Evolutionary conservation across 2,329 filamentous ascomycete genomes (phyloP).

Genomic region (Botrytis deweyae): DNA sequence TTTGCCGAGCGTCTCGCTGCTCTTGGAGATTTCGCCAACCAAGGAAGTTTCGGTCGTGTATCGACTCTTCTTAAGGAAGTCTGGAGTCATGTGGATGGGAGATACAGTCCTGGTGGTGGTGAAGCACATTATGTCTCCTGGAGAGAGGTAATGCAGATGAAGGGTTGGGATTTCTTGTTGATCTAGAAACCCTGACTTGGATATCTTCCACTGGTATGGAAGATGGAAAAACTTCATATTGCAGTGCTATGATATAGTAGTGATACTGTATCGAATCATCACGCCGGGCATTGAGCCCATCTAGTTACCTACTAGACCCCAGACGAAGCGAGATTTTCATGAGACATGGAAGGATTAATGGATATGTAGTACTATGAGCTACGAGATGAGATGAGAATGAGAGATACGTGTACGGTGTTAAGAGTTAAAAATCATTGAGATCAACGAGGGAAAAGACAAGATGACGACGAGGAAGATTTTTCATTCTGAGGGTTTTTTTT

Average conservation of each 20-base stretch:
- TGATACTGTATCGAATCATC: conserved; percentile 12
- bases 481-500: conserved; percentile 10
- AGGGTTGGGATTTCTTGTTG: conserved; percentile 89
- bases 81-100: conserved; percentile 71
- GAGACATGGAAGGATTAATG: conserved; percentile 10
- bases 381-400: conserved; percentile 12
- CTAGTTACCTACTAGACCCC: background rate
- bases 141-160: conserved; percentile 89
- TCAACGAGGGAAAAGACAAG: conserved; percentile 4
- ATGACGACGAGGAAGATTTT: background rate
- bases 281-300: conserved; percentile 13
- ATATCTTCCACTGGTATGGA: conserved; percentile 29
- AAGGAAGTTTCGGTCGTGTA: conserved; percentile 85
- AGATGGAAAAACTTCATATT: conserved; percentile 25
- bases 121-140: conserved; percentile 76
- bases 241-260: conserved; percentile 17
- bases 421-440: conserved; percentile 9
- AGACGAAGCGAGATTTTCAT: background rate
- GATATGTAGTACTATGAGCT: conserved; percentile 14
- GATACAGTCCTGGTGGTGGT: conserved; percentile 40
- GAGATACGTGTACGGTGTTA: background rate
- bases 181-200: conserved; percentile 55
- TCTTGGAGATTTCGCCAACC: conserved; percentile 73
- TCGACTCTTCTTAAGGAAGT: conserved; percentile 75
- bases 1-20: conserved; percentile 72